These are phyloP conservation scores for Malbranchea zuffiana DNA, from an alignment of 2,329 filamentous ascomycete species.

Conservation along the genomic window DNA sequence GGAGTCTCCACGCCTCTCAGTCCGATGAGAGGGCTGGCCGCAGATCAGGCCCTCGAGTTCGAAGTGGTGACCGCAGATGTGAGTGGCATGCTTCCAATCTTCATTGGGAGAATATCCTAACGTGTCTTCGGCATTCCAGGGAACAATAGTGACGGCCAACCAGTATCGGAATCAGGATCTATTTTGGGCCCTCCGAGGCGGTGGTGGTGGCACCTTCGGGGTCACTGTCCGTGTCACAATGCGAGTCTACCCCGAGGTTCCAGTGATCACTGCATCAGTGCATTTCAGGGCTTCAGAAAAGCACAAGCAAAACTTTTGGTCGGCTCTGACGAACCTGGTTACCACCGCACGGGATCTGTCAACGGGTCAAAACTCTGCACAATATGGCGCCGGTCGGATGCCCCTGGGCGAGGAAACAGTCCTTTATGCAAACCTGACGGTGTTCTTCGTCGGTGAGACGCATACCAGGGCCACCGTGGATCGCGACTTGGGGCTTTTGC, in stretches of 20 bases:
- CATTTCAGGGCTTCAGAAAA: too few relatives aligned
- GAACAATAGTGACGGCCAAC: neutral
- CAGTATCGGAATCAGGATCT: constrained; percentile 43
- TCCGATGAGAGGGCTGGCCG: constrained; percentile 47
- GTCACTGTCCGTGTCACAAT: constrained; percentile 47
- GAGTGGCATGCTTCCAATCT: neutral
- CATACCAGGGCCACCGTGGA: too few relatives aligned
- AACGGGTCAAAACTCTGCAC: too few relatives aligned
- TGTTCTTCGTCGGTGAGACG: too few relatives aligned
- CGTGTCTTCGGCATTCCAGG: neutral
- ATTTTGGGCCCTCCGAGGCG: constrained; percentile 53
- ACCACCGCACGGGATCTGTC: too few relatives aligned
- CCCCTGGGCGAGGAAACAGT: too few relatives aligned
- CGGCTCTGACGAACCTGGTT: too few relatives aligned
- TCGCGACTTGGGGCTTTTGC: too few relatives aligned
- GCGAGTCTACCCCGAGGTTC: constrained; percentile 30
- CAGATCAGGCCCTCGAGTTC: constrained; percentile 48
- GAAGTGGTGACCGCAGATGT: constrained; percentile 44
- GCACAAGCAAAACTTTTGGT: too few relatives aligned
- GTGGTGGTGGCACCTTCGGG: constrained; percentile 50
- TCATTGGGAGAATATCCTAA: neutral
- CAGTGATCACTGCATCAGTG: too few relatives aligned
- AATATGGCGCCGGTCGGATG: too few relatives aligned
- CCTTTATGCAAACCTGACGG: too few relatives aligned
- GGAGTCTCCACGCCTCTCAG: constrained; percentile 43